These are phyloP conservation scores for Lipomyces anomalus DNA, from an alignment of 805 yeast genomes.

Conservation along the genomic window DNA sequence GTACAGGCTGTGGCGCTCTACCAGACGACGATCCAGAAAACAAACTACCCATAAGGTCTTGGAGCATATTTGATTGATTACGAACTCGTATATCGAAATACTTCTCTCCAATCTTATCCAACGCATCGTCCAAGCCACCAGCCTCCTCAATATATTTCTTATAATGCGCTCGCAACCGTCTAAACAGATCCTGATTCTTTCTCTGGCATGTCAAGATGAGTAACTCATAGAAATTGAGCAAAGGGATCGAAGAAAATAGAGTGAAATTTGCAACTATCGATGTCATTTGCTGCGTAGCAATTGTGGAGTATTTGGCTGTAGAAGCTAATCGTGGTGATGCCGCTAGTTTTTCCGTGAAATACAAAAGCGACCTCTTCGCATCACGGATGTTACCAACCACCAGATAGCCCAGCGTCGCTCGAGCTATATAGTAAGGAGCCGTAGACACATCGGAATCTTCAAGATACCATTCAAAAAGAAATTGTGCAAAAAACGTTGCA, in stretches of 20 bases:
- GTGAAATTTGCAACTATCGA: conserved; percentile 23
- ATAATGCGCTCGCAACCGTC: conserved; percentile 50
- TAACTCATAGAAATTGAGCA: conserved; percentile 66
- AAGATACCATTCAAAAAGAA: conserved; percentile 46
- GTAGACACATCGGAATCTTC: conserved; percentile 29
- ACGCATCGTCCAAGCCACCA: conserved; percentile 40
- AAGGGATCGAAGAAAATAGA: conserved; percentile 40
- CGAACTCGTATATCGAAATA: conserved; percentile 56
- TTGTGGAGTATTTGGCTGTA: too few species aligned
- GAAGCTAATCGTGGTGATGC: conserved; percentile 21
- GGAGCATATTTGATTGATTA: conserved; percentile 52
- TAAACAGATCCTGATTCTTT: conserved; percentile 47
- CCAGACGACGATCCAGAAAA: conserved; percentile 29
- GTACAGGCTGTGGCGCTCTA: not conserved
- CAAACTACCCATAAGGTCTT: conserved; percentile 71
- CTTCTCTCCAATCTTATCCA: conserved; percentile 53
- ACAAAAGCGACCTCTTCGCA: conserved; percentile 41
- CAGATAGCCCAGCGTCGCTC: conserved; percentile 73
- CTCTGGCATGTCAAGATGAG: conserved; percentile 55
- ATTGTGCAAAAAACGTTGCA: conserved; percentile 41
- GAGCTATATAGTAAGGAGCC: conserved; percentile 37
- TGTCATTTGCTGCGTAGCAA: conserved; percentile 2
- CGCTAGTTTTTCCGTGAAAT: conserved; percentile 36
- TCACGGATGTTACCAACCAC: conserved; percentile 60
- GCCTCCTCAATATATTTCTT: conserved; percentile 31